Base-by-base conservation (phyloP, 371 early-diverging fungal species). In the Mucor sp. region DNA sequence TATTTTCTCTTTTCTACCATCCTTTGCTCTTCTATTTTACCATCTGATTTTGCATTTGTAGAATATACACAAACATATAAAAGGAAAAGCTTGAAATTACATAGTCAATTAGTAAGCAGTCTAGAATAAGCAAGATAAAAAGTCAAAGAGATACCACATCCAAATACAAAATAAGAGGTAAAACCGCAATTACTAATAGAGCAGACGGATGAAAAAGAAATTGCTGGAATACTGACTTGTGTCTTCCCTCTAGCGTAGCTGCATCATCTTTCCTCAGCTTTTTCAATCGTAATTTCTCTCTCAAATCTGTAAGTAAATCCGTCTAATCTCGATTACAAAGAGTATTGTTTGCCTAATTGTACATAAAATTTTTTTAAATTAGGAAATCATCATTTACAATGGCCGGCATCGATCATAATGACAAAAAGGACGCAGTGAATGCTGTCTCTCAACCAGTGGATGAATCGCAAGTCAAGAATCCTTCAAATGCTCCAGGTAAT, bases 271-370 rank as follows among this genome's bases (percentile, higher is more conserved):
- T 23, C 8, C 14, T 25, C 19, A 27, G 5, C 6, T 41, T 15
- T 21, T 15, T 37, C 15, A 4, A 12, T 58, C 30, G 32, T 30
- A 12, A 8, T 56, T 56, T 56, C 6, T 12, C 25, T 53, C 11
- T 53, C 11, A 53, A 32, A 56, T 56, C 56, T 56, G 56, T 56
- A 56, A 56, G 56, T 32, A 50, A 50, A 50, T 50, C 50, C 11
- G 6, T 25, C 25, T 25, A 50, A 50, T 25, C 25, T 50, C 21
- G 50, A 50, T 50, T 23, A 23, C 21, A 11, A 23, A 50, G 50
- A 23, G 23, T 11, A 50, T 23, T 14, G 50, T 9, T 50, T 50
- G 12, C 21, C 21, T 50, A 50, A 50, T 50, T 25, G 50, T 25
- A 11, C 21, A 25, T 50, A 50, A 50, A 48, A 50, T 11, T 23